Percentiles rank a stretch among this genome's conserved stretches.
Evolutionary conservation across 2,329 filamentous ascomycete genomes (phyloP).

Genomic region (Aspergillus sp.): DNA sequence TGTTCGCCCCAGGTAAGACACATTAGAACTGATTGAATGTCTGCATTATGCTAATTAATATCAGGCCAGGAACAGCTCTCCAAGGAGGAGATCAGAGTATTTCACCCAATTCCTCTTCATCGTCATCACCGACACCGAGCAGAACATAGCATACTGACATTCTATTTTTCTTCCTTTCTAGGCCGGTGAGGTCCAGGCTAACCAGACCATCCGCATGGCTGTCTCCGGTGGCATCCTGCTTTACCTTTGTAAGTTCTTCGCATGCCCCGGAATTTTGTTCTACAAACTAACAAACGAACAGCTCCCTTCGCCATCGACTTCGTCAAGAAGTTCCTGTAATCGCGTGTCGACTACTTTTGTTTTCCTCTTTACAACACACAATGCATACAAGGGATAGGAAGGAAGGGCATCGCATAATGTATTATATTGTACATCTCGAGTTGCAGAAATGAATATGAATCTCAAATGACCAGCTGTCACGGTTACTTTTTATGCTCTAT

Average conservation of each 20-base stretch:
- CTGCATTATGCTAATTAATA: neutral
- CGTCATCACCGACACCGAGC: neutral
- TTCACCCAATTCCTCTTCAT: neutral
- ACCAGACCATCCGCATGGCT: conserved; percentile 57
- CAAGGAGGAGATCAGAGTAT: conserved; percentile 49
- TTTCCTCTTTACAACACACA: too few relatives aligned
- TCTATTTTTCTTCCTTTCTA: conserved; percentile 16
- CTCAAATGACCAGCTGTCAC: neutral
- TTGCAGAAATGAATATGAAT: neutral
- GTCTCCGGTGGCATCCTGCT: conserved; percentile 57
- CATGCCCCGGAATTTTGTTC: too few relatives aligned
- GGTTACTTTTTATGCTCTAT: conserved; percentile 3
- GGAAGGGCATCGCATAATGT: conserved; percentile 1
- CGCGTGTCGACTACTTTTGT: neutral
- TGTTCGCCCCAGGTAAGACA: conserved; percentile 38
- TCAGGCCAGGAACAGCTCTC: conserved; percentile 49
- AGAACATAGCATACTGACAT: neutral
- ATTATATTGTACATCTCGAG: conserved; percentile 4
- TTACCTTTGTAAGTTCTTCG: conserved; percentile 59
- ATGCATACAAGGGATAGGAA: conserved; percentile 1
- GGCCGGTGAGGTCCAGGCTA: conserved; percentile 57
- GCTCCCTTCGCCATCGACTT: conserved; percentile 55
- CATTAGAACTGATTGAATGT: too few relatives aligned
- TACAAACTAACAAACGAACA: conserved; percentile 20
- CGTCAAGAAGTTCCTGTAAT: conserved; percentile 50